Base-by-base conservation (phyloP, 1,284 basidiomycete species). In the Marasmius oreades region DNA sequence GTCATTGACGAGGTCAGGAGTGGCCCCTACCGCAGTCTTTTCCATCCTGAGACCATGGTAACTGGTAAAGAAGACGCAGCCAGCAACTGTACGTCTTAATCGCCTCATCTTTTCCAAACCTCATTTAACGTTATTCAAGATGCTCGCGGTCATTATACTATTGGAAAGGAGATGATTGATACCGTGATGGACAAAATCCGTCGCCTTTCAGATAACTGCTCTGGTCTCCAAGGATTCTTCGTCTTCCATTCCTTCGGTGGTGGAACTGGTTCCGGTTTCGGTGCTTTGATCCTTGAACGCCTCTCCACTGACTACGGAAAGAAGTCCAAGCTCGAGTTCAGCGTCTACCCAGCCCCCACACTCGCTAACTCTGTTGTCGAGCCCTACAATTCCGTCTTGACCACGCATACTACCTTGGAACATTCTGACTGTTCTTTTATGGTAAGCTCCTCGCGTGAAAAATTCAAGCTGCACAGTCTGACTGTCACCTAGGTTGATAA, bases 201-300 rank as follows among this genome's bases (percentile, higher is more conserved):
- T 72, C 90, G 93, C 67, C 85, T 99, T 62, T 90, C 96, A 60
- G 97, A 99, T 77, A 97, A 98, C 80, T 98, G 96, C 79, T 86
- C 86, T 61, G 97, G 97, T 70, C 88, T 99, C 45, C 97, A 99
- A 77, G 97, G 97, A 67, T 99, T 99, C 86, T 99, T 99, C 70
- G 94, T 98, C 69, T 99, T 99, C 90, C 97, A 99, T 82, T 99
- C 97, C 52, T 98, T 98, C 73, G 97, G 97, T 73, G 97, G 97
- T 76, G 97, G 97, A 77, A 99, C 96, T 67, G 97, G 97, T 67
- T 99, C 97, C 59, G 97, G 97, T 74, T 96, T 99, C 71, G 96
- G 97, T 73, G 95, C 96, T 60, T 88, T 99, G 66, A 87, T 99
- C 61, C 88, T 99, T 60, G 97, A 99, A 79, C 89, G 94, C 66